A percentile compares a stretch with the other conserved stretches of the same genome.
These are phyloP conservation scores for Paecilomyces sp. DNA, from an alignment of 2,329 filamentous ascomycete genomes.

Conservation along the genomic window DNA sequence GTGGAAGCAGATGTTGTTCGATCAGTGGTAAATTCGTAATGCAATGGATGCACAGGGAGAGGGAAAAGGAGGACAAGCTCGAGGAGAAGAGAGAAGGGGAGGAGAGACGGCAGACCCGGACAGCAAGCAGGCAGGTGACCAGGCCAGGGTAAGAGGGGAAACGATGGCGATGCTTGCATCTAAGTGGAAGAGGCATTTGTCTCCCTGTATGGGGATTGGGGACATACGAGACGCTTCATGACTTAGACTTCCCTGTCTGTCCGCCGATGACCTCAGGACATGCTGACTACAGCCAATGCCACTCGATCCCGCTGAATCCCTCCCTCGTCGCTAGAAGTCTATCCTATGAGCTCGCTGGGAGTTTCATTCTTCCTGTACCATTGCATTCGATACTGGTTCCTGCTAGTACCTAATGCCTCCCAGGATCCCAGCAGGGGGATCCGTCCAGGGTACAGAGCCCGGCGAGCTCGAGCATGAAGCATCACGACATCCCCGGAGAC, in stretches of 20 bases:
- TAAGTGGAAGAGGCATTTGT: constrained; percentile 1
- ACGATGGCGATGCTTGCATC: background rate
- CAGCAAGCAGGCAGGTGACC: background rate
- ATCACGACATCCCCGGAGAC: background rate
- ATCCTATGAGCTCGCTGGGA: background rate
- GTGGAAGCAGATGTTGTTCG: background rate
- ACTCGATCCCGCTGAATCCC: background rate
- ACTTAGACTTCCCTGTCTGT: background rate
- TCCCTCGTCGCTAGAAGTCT: background rate
- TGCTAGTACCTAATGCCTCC: background rate
- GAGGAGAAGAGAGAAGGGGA: constrained; percentile 2
- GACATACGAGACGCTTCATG: background rate
- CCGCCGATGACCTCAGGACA: constrained; percentile 4
- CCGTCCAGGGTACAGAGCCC: background rate
- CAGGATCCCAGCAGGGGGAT: background rate
- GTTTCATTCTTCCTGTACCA: no score
- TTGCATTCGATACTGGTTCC: background rate
- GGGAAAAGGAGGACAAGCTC: constrained; percentile 3
- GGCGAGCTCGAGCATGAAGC: background rate
- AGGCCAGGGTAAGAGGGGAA: background rate
- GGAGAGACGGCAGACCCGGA: background rate
- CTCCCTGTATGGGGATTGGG: background rate
- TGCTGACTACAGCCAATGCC: background rate
- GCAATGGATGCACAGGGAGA: constrained; percentile 1
- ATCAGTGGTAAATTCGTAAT: background rate